Evolutionary conservation across 371 early-diverging fungal species (phyloP), one percentile per base, ranked within the genome.

Genomic region (Mucor saturninus): DNA sequence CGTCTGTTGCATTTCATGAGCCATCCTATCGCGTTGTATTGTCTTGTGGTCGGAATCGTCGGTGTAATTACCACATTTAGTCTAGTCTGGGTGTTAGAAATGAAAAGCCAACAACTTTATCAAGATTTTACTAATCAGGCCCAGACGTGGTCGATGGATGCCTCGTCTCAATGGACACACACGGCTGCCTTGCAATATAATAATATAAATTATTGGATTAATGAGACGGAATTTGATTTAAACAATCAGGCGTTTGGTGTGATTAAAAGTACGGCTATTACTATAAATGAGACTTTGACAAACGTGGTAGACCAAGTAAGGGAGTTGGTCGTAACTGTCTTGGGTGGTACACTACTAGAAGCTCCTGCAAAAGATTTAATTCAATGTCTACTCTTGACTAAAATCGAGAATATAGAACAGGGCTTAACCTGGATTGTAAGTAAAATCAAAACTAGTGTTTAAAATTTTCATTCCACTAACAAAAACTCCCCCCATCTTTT

Each of bases 361-460:
- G 32, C 46, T 4, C 74, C 77, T 26, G 72, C 70, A 2, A 55
- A 69, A 37, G 76, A 67, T 32, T 65, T 77, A 28, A 21, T 74
- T 9, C 32, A 71, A 4, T 81, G 82, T 42, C 52, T 81, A 13
- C 9, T 81, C 1, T 30, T 72, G 31, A 61, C 40, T 42, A 79
- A 77, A 46, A 61, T 81, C 10, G 67, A 71, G 39, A 65, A 66
- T 37, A 43, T 81, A 11, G 74, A 79, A 54, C 59, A 65, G 8
- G 79, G 77, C 3, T 43, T 81, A n/a, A 65, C 66, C 10, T 79
- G 77, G 77, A 69, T 81, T 37, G 81, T 76, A 68, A 73, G 74
- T 67, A 4, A 21, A 21, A 21, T 21, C 21, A 21, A 21, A 21
- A 21, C 21, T 21, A 31, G 6, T 45, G 21, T 4, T 45, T 49